Evolutionary conservation across 2,329 filamentous ascomycete genomes (phyloP).

Genomic region (Fusarium algeriense): DNA sequence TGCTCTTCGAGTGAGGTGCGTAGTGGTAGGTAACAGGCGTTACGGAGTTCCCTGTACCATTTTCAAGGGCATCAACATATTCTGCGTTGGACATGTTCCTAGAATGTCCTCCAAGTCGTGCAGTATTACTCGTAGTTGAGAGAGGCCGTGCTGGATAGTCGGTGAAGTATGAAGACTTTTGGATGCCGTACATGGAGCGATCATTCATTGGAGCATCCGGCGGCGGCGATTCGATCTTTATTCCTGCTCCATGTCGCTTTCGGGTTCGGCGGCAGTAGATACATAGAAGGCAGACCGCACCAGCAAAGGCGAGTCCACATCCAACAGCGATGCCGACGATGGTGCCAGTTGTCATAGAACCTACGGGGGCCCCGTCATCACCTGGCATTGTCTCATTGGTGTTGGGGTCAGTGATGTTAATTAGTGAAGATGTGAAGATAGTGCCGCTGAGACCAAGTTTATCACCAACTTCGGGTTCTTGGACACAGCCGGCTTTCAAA

Average conservation of each 20-base stretch:
- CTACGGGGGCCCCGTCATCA: constrained; percentile 38
- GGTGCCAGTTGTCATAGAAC: constrained; percentile 59
- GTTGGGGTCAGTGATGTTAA: constrained; percentile 57
- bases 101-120: constrained; percentile 1
- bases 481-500: constrained; percentile 61
- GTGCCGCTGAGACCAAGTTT: constrained; percentile 57
- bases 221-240: constrained; percentile 26
- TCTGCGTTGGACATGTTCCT: constrained; percentile 23
- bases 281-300: constrained; percentile 58
- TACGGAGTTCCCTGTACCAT: neutral
- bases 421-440: constrained; percentile 53
- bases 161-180: constrained; percentile 13
- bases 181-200: constrained; percentile 18
- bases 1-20: constrained; percentile 19
- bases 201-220: constrained; percentile 29
- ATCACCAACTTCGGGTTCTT: constrained; percentile 55
- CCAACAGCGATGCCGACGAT: constrained; percentile 67
- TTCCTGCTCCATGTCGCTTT: neutral
- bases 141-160: neutral
- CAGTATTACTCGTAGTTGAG: neutral
- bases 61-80: constrained; percentile 16
- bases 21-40: constrained; percentile 27
- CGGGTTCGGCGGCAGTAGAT: constrained; percentile 59
- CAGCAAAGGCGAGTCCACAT: constrained; percentile 57
- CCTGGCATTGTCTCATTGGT: constrained; percentile 47